Conservation (phyloP, 1,284 basidiomycete species). For the Ustilago vetiveriae region DNA sequence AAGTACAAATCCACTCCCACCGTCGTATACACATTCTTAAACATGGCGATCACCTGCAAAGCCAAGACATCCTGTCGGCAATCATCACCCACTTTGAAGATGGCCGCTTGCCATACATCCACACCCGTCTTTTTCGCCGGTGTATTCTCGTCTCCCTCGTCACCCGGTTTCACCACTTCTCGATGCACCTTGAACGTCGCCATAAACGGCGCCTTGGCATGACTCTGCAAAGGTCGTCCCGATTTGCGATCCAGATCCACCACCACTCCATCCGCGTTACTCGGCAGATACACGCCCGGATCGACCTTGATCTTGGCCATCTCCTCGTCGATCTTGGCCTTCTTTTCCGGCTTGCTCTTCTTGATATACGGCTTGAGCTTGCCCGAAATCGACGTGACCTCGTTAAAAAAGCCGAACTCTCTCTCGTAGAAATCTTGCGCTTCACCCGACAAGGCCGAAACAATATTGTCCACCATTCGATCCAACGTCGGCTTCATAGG, state of each 20-base stretch:
- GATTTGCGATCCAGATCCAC: constrained; percentile 97
- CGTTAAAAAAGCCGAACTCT: constrained; percentile 95
- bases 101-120: constrained; percentile 94
- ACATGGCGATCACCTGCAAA: constrained; percentile 97
- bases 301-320: constrained; percentile 96
- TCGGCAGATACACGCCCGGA: constrained; percentile 93
- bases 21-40: constrained; percentile 92
- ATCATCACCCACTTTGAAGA: constrained; percentile 99
- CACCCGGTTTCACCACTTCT: constrained; percentile 68
- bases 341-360: constrained; percentile 95
- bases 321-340: constrained; percentile 99
- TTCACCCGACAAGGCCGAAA: constrained; percentile 86
- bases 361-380: constrained; percentile 98
- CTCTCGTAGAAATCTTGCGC: constrained; percentile 90
- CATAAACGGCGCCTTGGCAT: constrained; percentile 99
- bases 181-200: constrained; percentile 91
- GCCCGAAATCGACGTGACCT: constrained; percentile 96
- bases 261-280: constrained; percentile 95
- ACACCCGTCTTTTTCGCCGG: constrained; percentile 44
- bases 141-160: constrained; percentile 42
- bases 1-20: constrained; percentile 91
- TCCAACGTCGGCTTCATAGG: constrained; percentile 95
- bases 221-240: constrained; percentile 92
- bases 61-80: constrained; percentile 98
- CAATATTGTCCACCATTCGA: constrained; percentile 82